Base-by-base conservation (phyloP, 305 asterid species). In the Solanum chacoense region DNA sequence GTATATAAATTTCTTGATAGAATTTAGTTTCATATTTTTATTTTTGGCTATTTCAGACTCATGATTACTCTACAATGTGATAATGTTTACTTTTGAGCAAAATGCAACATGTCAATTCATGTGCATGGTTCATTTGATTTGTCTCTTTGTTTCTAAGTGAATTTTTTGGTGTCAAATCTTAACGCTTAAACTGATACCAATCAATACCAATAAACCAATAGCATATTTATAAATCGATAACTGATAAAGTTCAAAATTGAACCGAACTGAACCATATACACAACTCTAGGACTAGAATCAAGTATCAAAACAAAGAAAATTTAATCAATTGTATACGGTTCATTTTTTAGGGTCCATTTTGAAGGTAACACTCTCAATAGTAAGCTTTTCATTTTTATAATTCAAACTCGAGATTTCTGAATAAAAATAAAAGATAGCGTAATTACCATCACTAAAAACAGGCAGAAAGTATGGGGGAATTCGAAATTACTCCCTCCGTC, bases 361-460 rank as follows among this genome's bases (percentile, higher is more conserved):
- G 0, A 22, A 8, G 0, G 0, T 59, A 59, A 1, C 69, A 0
- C n/a, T 55, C 4, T 55, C 4, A 6, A 55, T 18, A 18, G 0
- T 0, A 16, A 16, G 0, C 0, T 59, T 59, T 59, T 59, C 2
- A 59, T 59, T 42, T 40, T 40, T 40, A 40, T 40, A 40, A 12
- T 45, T 45, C 22, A 14, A 45, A 45, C 8, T 14, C 8, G 22
- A 14, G 0, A 45, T 0, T 45, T 45, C 0, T 5, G 6, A 42
- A 42, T 40, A 40, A 40, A 40, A 40, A 11, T 40, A 0, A 0
- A 38, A 1, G 45, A 38, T 10, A 38, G 45, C 45, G 14, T 11
- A 38, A 38, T 38, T 38, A 11, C 45, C 0, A 38, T 38, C 45
- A 38, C 5, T 31, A 22, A 24, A 63, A 35, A 42, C 35, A 4